Conservation (phyloP, 1,284 basidiomycete species). For the Bondarzewia mesenterica region DNA sequence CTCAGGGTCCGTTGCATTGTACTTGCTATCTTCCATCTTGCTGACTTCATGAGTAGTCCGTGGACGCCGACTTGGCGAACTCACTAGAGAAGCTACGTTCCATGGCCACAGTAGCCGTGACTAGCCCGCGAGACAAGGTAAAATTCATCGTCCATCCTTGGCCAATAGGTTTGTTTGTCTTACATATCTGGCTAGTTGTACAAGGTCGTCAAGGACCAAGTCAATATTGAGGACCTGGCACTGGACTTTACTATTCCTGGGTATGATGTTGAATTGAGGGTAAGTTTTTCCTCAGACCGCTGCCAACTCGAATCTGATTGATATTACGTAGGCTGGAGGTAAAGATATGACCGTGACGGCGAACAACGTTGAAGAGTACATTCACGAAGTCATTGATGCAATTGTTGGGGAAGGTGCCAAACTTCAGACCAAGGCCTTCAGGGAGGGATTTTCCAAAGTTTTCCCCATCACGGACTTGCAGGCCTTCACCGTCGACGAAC, state of each 20-base stretch:
- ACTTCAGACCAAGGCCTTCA: constrained; percentile 78
- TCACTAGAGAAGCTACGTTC: constrained; percentile 78
- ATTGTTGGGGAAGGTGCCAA: constrained; percentile 74
- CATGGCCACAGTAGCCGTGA: constrained; percentile 31
- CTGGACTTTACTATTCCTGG: constrained; percentile 97
- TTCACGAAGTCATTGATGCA: constrained; percentile 72
- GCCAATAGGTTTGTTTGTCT: constrained; percentile 44
- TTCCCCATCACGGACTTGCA: constrained; percentile 88
- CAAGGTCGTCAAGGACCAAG: constrained; percentile 31
- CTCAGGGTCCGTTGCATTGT: constrained; percentile 49
- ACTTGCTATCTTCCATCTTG: neutral
- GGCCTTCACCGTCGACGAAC: constrained; percentile 90
- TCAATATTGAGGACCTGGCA: constrained; percentile 80
- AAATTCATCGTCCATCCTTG: constrained; percentile 26
- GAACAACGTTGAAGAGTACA: constrained; percentile 85
- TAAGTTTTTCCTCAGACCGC: constrained; percentile 26
- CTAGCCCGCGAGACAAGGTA: constrained; percentile 48
- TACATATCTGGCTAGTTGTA: constrained; percentile 10
- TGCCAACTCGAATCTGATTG: constrained; percentile 5
- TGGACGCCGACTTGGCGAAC: constrained; percentile 80
- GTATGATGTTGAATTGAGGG: constrained; percentile 84
- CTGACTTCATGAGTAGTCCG: constrained; percentile 35
- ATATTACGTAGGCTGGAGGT: constrained; percentile 55
- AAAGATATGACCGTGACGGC: constrained; percentile 73
- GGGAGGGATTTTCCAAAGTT: constrained; percentile 87